Conservation (phyloP, 129 eudicot species). For the Glebionis coronaria region DNA sequence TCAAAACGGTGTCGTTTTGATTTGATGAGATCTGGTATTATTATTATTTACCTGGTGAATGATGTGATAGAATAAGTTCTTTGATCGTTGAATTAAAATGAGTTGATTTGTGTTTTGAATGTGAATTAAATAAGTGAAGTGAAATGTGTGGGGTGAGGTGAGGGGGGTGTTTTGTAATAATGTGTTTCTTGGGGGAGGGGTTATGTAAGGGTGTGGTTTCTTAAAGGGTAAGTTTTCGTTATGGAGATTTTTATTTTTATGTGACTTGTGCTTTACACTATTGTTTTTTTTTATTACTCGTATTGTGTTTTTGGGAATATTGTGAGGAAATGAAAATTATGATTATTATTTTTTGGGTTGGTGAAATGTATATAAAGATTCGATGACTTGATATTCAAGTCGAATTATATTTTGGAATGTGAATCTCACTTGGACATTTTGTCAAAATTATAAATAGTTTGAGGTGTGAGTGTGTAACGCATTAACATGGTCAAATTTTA, state of each 20-base stretch:
- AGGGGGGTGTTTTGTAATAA: constrained; percentile 14
- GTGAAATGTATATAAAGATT: too few relatives aligned
- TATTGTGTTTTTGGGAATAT: background rate
- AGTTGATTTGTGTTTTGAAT: constrained; percentile 14
- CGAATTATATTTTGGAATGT: too few relatives aligned
- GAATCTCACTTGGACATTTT: too few relatives aligned
- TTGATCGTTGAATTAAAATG: constrained; percentile 5
- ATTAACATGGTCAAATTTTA: too few relatives aligned
- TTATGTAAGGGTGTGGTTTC: background rate
- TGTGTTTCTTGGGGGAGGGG: constrained; percentile 1
- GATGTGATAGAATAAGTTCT: background rate
- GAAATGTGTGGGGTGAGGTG: constrained; percentile 11
- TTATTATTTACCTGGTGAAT: constrained; percentile 5
- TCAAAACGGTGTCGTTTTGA: background rate
- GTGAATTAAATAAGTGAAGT: constrained; percentile 2
- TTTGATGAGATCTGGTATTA: constrained; percentile 24
- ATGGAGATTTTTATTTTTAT: background rate
- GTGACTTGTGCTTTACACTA: constrained; percentile 12
- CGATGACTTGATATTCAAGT: too few relatives aligned
- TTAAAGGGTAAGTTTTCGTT: constrained; percentile 11
- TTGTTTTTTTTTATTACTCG: background rate
- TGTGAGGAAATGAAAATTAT: background rate
- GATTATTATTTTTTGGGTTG: too few relatives aligned
- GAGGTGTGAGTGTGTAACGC: too few relatives aligned
- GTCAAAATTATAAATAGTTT: too few relatives aligned